Evolutionary conservation across 2,329 filamentous ascomycete genomes (phyloP).

Genomic region (Akanthomyces muscarius): DNA sequence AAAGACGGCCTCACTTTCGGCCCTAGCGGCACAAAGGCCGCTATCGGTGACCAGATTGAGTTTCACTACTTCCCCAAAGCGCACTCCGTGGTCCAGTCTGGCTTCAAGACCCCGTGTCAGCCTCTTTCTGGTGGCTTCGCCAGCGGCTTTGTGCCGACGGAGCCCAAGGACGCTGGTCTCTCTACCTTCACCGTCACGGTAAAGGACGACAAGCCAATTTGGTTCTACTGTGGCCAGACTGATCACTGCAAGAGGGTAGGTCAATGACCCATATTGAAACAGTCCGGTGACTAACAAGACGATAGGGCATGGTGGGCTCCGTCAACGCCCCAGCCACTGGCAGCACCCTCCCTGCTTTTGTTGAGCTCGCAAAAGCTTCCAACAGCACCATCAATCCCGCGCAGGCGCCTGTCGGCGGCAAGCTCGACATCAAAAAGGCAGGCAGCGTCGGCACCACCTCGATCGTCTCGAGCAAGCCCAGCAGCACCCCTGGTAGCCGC

Average conservation of each 20-base stretch:
- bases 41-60: slow-evolving; percentile 48
- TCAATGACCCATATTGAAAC: not conserved
- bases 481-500: not conserved
- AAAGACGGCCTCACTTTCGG: slow-evolving; percentile 45
- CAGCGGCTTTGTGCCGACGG: slow-evolving; percentile 42
- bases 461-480: not conserved
- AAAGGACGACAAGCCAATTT: slow-evolving; percentile 38
- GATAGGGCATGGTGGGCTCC: slow-evolving; percentile 16
- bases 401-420: not conserved
- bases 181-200: slow-evolving; percentile 44
- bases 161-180: slow-evolving; percentile 31
- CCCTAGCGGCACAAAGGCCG: slow-evolving; percentile 46
- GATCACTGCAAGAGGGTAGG: slow-evolving; percentile 48
- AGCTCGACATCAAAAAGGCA: not conserved
- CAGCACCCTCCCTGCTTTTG: slow-evolving; percentile 9
- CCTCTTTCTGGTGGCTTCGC: slow-evolving; percentile 41
- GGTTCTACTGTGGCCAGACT: slow-evolving; percentile 44
- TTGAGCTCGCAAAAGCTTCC: not conserved
- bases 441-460: not conserved
- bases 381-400: not conserved
- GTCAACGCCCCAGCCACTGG: slow-evolving; percentile 10
- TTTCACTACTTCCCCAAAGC: slow-evolving; percentile 51
- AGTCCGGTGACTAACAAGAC: not conserved
- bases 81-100: slow-evolving; percentile 46
- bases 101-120: slow-evolving; percentile 40